A percentile compares a stretch with the other conserved stretches of the same genome.
Evolutionary conservation across 2,329 filamentous ascomycete species (phyloP).

Genomic region (Aspergillus pseudoglaucus): DNA sequence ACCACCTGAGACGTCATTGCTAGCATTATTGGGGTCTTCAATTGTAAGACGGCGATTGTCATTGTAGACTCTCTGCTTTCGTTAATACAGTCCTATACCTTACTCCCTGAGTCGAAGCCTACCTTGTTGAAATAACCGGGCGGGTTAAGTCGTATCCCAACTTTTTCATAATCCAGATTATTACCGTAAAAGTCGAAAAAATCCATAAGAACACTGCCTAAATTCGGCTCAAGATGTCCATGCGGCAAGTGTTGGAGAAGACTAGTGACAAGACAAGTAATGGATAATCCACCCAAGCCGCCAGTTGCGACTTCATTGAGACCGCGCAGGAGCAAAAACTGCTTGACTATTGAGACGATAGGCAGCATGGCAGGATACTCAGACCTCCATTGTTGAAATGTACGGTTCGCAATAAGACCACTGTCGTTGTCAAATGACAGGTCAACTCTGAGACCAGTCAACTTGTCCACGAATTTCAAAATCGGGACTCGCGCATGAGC

Average conservation of each 20-base stretch:
- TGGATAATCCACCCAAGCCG: constrained; percentile 86
- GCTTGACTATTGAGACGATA: constrained; percentile 82
- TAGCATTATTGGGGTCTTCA: constrained; percentile 77
- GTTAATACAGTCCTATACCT: not conserved
- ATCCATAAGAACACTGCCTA: constrained; percentile 75
- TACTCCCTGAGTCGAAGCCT: constrained; percentile 4
- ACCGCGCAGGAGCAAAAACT: constrained; percentile 80
- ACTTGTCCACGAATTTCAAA: constrained; percentile 77
- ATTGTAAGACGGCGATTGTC: constrained; percentile 69
- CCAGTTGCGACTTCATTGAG: constrained; percentile 88
- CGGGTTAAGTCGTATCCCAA: constrained; percentile 69
- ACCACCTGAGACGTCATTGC: constrained; percentile 87
- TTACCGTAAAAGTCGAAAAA: constrained; percentile 89
- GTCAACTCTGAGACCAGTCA: constrained; percentile 78
- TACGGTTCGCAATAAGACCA: constrained; percentile 71
- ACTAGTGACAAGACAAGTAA: constrained; percentile 88
- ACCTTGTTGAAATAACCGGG: constrained; percentile 75
- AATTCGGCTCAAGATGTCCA: constrained; percentile 59
- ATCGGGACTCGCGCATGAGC: constrained; percentile 76
- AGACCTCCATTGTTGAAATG: constrained; percentile 71
- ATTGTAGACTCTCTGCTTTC: constrained; percentile 36
- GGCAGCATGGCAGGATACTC: constrained; percentile 79
- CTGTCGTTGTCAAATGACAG: constrained; percentile 90
- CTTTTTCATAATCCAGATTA: constrained; percentile 61
- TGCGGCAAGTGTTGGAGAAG: constrained; percentile 75